These are phyloP conservation scores for Cardamine resedifolia DNA, from an alignment of 345 rosid species.

Conservation along the genomic window DNA sequence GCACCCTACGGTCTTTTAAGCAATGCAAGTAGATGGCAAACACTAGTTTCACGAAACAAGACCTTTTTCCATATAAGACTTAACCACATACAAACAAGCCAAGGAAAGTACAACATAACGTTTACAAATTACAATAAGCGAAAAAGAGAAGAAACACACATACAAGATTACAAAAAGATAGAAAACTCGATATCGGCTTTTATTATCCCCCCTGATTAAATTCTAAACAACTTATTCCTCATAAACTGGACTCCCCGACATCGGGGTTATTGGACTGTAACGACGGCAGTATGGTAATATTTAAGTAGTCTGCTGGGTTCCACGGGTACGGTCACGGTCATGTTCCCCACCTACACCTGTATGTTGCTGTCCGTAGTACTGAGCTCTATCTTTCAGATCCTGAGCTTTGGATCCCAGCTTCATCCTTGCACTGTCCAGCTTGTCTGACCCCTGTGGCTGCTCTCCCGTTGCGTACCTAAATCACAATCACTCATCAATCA, in stretches of 20 bases:
- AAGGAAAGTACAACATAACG: slow-evolving; percentile 17
- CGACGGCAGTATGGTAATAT: not conserved
- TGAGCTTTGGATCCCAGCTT: slow-evolving; percentile 66
- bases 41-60: not conserved
- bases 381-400: slow-evolving; percentile 76
- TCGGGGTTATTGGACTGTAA: slow-evolving; percentile 11
- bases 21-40: no score
- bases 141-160: slow-evolving; percentile 2
- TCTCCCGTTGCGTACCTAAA: slow-evolving; percentile 70
- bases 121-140: not conserved
- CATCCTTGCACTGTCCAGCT: slow-evolving; percentile 64
- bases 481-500: not conserved
- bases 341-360: slow-evolving; percentile 38
- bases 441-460: slow-evolving; percentile 66
- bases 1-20: slow-evolving; percentile 20
- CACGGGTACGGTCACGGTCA: slow-evolving; percentile 38
- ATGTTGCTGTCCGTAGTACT: slow-evolving; percentile 57
- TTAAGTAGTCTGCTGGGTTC: slow-evolving; percentile 25
- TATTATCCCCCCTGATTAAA: slow-evolving; percentile 33
- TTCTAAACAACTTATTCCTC: slow-evolving; percentile 34
- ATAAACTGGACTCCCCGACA: slow-evolving; percentile 10
- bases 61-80: slow-evolving; percentile 8
- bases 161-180: not conserved
- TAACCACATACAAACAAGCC: slow-evolving; percentile 8
- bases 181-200: slow-evolving; percentile 8